These are phyloP conservation scores for Alloteropsis angusta DNA, from an alignment of 202 grass and related monocot species.

Conservation along the genomic window DNA sequence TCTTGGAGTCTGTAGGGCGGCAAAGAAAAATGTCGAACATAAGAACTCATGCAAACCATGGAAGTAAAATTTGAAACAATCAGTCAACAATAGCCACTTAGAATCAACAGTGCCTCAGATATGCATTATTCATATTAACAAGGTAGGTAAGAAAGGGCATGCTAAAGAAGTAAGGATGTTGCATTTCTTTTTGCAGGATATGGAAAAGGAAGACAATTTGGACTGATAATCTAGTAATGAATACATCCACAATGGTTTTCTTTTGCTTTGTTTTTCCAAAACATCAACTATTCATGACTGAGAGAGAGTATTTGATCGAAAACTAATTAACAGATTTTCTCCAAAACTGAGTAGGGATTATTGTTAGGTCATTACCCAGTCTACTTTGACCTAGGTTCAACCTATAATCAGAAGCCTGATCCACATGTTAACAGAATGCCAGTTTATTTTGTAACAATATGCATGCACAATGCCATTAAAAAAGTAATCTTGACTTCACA, in stretches of 20 bases:
- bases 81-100: background rate
- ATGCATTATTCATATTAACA: background rate
- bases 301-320: background rate
- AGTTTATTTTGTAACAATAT: background rate
- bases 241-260: background rate
- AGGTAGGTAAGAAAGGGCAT: background rate
- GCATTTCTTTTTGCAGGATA: background rate
- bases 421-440: background rate
- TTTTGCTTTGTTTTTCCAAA: background rate
- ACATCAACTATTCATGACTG: background rate
- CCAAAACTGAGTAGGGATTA: background rate
- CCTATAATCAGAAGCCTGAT: background rate
- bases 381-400: background rate
- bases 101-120: background rate
- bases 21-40: constrained; percentile 2
- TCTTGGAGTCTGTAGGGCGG: constrained; percentile 61
- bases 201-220: background rate
- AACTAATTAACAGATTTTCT: background rate
- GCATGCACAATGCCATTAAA: background rate
- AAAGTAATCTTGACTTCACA: background rate
- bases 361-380: background rate
- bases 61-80: background rate
- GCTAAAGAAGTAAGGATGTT: background rate
- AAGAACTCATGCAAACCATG: background rate
- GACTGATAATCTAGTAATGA: background rate